Evolutionary conservation across 2,329 filamentous ascomycete species (phyloP).

Genomic region (Tolypocladium cylindrosporum): DNA sequence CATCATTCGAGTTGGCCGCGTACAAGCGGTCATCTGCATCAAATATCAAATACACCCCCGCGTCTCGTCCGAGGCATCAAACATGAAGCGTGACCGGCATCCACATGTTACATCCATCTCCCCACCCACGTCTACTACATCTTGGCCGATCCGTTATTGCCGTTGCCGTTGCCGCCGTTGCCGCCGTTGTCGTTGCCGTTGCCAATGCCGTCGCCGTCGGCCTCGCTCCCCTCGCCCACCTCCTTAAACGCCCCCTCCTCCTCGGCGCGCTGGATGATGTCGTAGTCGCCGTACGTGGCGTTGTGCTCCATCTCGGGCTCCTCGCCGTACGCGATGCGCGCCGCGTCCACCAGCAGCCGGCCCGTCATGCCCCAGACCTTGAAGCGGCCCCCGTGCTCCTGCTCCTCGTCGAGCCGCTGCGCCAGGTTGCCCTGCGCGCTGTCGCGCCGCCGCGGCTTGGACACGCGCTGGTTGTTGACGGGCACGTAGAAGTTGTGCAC

Average conservation of each 20-base stretch:
- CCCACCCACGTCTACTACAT: conserved; percentile 11
- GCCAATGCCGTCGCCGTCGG: conserved; percentile 12
- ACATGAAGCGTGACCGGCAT: background rate
- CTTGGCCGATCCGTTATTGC: conserved; percentile 17
- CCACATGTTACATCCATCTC: background rate
- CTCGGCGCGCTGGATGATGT: conserved; percentile 35
- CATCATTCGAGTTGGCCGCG: background rate
- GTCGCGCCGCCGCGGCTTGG: conserved; percentile 39
- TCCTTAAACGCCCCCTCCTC: conserved; percentile 38
- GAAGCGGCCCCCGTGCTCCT: conserved; percentile 48
- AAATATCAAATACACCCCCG: background rate
- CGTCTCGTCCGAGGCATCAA: background rate
- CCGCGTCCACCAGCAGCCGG: conserved; percentile 78
- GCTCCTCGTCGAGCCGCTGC: conserved; percentile 34
- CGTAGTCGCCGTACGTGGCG: conserved; percentile 40
- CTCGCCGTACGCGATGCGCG: conserved; percentile 70
- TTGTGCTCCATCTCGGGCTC: conserved; percentile 76
- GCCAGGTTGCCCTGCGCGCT: conserved; percentile 33
- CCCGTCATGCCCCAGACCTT: conserved; percentile 95
- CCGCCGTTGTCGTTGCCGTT: conserved; percentile 4
- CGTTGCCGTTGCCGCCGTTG: conserved; percentile 2
- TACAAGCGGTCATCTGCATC: background rate
- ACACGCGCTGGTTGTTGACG: conserved; percentile 58
- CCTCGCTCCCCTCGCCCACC: conserved; percentile 14
- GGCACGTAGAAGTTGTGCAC: conserved; percentile 92